Percentiles rank a stretch among this genome's conserved stretches.
phyloP scores from a whole-genome alignment of 352 stramenopile species.

The Saprolegnia diclina region DNA sequence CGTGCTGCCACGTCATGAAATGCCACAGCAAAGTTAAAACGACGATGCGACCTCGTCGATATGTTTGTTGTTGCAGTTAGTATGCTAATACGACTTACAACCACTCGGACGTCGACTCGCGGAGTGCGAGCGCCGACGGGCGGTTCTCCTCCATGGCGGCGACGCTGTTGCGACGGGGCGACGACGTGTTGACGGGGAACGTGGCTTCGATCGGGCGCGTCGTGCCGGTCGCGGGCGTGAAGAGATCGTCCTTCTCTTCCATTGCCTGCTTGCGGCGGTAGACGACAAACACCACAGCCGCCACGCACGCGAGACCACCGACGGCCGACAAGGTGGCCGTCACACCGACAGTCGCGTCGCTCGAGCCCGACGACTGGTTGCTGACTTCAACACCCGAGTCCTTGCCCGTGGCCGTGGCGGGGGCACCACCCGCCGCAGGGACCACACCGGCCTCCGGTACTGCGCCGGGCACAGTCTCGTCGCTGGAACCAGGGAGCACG shows the following conservation, averaged over 20 bases:
- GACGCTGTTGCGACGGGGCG: background rate
- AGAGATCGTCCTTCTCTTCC: conserved; percentile 8
- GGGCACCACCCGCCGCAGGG: background rate
- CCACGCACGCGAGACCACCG: conserved; percentile 5
- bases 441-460: background rate
- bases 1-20: too few species aligned
- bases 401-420: background rate
- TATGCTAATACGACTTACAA: conserved; percentile 8
- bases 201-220: conserved; percentile 8
- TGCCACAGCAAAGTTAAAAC: background rate
- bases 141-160: background rate
- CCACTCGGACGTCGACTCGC: background rate
- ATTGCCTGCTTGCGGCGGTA: conserved; percentile 8
- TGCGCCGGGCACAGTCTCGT: background rate
- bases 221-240: conserved; percentile 1
- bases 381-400: background rate
- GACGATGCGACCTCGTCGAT: background rate
- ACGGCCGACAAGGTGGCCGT: conserved; percentile 5
- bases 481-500: background rate
- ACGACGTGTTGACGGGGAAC: background rate
- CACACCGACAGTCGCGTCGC: background rate
- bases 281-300: conserved; percentile 18
- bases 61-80: background rate
- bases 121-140: background rate
- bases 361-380: conserved; percentile 1